phyloP scores from a whole-genome alignment of 148 eudicot species.

The Vaccinium corymbosum region DNA sequence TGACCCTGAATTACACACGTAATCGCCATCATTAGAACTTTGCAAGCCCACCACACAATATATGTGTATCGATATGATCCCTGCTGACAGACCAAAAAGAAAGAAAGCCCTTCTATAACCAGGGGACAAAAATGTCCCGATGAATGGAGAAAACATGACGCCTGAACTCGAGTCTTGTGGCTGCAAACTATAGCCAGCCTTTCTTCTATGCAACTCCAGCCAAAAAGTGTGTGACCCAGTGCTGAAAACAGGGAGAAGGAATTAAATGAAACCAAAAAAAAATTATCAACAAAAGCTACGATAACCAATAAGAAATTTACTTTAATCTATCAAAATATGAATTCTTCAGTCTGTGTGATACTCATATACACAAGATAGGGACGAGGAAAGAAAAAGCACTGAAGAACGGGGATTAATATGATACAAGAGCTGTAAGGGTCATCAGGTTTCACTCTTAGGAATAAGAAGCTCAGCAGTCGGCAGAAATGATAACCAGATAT shows the following conservation, averaged over 20 bases:
- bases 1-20: not conserved
- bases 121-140: not conserved
- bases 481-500: conserved; percentile 2
- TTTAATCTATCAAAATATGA: not conserved
- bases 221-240: not conserved
- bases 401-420: not conserved
- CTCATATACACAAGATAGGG: not conserved
- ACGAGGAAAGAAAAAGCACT: not conserved
- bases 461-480: not conserved
- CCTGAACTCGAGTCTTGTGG: not conserved
- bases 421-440: not conserved
- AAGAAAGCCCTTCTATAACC: not conserved
- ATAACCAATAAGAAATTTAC: not conserved
- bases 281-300: too few species aligned
- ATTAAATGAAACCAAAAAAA: not conserved
- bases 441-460: not conserved
- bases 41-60: not conserved
- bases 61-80: not conserved
- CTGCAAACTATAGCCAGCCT: not conserved
- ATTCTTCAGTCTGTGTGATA: not conserved
- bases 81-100: not conserved
- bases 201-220: not conserved
- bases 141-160: not conserved
- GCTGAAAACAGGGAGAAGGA: not conserved
- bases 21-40: not conserved